Conservation (phyloP, 768 basidiomycete genomes). For the Lactarius quietus region DNA sequence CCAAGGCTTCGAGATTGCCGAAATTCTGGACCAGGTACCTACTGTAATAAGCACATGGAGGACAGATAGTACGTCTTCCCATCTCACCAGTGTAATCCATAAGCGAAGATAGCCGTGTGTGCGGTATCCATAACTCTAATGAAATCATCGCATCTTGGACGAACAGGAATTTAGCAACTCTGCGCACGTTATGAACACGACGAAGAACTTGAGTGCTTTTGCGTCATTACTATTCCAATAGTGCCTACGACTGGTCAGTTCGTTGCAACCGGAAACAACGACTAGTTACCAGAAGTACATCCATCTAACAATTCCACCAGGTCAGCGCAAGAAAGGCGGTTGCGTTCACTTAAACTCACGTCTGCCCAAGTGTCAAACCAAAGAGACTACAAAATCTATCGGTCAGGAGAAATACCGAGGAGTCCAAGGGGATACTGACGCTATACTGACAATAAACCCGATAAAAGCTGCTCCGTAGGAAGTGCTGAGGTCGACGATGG, state of each 20-base stretch:
- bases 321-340: neutral
- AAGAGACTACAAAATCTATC: neutral
- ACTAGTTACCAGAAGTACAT: neutral
- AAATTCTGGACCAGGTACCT: conserved; percentile 50
- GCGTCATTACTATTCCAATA: neutral
- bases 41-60: neutral
- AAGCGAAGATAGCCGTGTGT: conserved; percentile 43
- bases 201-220: neutral
- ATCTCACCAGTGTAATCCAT: conserved; percentile 45
- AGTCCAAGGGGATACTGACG: neutral
- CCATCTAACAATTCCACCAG: conserved; percentile 1
- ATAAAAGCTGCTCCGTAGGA: conserved; percentile 1
- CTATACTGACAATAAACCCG: conserved; percentile 1
- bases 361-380: conserved; percentile 5
- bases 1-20: conserved; percentile 37
- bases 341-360: neutral
- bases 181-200: conserved; percentile 3
- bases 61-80: neutral
- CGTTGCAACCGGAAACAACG: neutral
- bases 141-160: no score
- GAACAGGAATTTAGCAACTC: no score
- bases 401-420: neutral
- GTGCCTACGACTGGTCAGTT: neutral
- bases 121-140: conserved; percentile 42
- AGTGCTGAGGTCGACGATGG: conserved; percentile 1